These are phyloP conservation scores for Calonectria henricotiae DNA, from an alignment of 2,329 filamentous ascomycete genomes.

Conservation along the genomic window DNA sequence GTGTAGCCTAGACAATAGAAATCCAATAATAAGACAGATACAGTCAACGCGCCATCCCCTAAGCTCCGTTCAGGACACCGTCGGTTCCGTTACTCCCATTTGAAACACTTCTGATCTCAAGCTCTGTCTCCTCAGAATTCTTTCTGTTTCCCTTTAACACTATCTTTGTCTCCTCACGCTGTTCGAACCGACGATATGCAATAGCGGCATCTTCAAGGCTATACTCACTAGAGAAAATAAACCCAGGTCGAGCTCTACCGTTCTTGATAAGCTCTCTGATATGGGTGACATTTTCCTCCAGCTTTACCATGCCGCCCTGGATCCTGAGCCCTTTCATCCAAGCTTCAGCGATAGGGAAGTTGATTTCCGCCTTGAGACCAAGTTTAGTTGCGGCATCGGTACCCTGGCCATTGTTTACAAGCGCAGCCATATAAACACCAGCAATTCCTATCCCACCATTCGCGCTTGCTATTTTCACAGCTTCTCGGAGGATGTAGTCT, in stretches of 20 bases:
- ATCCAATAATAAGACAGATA: too few species aligned
- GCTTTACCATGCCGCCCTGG: conserved; percentile 11
- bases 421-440: conserved; percentile 29
- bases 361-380: conserved; percentile 10
- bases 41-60: neutral
- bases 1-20: too few species aligned
- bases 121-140: neutral
- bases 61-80: conserved; percentile 2
- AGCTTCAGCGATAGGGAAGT: conserved; percentile 12
- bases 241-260: conserved; percentile 1
- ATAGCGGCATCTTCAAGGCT: conserved; percentile 1
- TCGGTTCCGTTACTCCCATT: neutral
- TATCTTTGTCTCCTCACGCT: conserved; percentile 1
- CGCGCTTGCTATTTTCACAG: conserved; percentile 20
- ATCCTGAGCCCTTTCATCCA: conserved; percentile 20
- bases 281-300: neutral
- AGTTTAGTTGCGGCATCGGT: neutral
- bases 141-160: conserved; percentile 18
- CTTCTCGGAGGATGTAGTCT: conserved; percentile 28
- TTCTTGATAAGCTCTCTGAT: conserved; percentile 20
- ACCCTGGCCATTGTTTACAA: conserved; percentile 8
- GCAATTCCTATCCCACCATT: conserved; percentile 33
- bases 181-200: conserved; percentile 7
- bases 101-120: neutral
- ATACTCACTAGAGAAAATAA: conserved; percentile 17